These are phyloP conservation scores for Calonectria honghensis DNA, from an alignment of 2,329 filamentous ascomycete genomes.

Conservation along the genomic window DNA sequence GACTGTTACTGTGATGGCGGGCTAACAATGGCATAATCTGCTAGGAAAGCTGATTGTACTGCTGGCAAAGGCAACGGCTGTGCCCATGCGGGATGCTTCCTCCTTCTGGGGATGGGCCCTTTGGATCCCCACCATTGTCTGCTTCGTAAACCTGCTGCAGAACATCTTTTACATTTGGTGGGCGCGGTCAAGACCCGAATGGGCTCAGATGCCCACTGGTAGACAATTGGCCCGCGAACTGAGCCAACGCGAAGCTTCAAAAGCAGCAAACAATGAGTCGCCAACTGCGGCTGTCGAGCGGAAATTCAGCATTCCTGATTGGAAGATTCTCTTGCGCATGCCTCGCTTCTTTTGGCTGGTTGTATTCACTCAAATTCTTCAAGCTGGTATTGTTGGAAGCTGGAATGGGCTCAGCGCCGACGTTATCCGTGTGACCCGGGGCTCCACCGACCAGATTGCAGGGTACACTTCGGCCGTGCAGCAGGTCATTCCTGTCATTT, in stretches of 20 bases:
- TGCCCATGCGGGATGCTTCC: slow-evolving; percentile 53
- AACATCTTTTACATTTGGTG: slow-evolving; percentile 53
- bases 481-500: slow-evolving; percentile 54
- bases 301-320: slow-evolving; percentile 25
- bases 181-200: slow-evolving; percentile 48
- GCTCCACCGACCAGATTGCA: slow-evolving; percentile 53
- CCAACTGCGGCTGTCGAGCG: neutral
- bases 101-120: slow-evolving; percentile 56
- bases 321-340: slow-evolving; percentile 39
- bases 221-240: slow-evolving; percentile 32
- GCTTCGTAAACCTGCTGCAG: slow-evolving; percentile 48
- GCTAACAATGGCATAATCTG: neutral
- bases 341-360: slow-evolving; percentile 54
- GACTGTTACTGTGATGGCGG: too few relatives aligned
- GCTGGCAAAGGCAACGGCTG: slow-evolving; percentile 51
- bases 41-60: slow-evolving; percentile 52
- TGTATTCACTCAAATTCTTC: slow-evolving; percentile 49
- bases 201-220: slow-evolving; percentile 52
- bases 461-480: slow-evolving; percentile 55
- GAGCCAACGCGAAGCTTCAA: neutral
- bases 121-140: slow-evolving; percentile 53
- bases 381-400: slow-evolving; percentile 48
- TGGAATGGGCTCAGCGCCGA: slow-evolving; percentile 51
- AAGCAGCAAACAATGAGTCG: neutral
- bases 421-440: slow-evolving; percentile 50